phyloP scores from a whole-genome alignment of 2,329 filamentous ascomycete species.

The Polytolypa hystricis region DNA sequence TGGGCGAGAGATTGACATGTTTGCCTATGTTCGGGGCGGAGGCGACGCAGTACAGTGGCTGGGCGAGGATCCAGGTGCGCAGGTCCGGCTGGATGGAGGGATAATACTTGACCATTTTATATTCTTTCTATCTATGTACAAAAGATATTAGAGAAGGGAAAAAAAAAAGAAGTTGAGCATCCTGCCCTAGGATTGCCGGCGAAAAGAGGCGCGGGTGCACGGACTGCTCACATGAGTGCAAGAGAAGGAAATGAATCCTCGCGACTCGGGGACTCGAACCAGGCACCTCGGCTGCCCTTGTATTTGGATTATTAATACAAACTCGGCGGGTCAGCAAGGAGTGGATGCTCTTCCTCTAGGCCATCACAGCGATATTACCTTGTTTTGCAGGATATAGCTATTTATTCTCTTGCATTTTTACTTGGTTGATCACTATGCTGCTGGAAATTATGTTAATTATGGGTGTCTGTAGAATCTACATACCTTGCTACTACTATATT shows the following conservation, averaged over 20 bases:
- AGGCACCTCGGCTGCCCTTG: conserved; percentile 29
- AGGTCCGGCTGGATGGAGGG: conserved; percentile 45
- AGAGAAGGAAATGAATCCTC: conserved; percentile 13
- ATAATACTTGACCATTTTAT: conserved; percentile 49
- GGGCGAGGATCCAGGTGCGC: conserved; percentile 51
- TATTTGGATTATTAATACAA: too few relatives aligned
- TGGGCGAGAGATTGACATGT: conserved; percentile 68
- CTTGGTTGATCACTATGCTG: too few relatives aligned
- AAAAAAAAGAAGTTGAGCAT: conserved; percentile 26
- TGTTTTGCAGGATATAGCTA: too few relatives aligned
- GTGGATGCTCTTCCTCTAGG: conserved; percentile 6
- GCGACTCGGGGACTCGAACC: conserved; percentile 45
- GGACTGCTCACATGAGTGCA: conserved; percentile 45
- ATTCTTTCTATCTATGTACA: background rate
- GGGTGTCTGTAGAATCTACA: too few relatives aligned
- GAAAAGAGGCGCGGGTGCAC: conserved; percentile 39
- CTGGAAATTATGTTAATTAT: too few relatives aligned
- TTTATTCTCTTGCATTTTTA: too few relatives aligned
- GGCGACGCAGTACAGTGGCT: conserved; percentile 65
- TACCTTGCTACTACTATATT: too few relatives aligned
- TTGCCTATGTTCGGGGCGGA: conserved; percentile 56
- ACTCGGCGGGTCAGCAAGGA: conserved; percentile 6
- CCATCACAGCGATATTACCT: background rate
- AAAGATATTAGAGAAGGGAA: too few relatives aligned
- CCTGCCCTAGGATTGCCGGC: conserved; percentile 26